These are phyloP conservation scores for Cajanus cajan DNA, from an alignment of 306 rosid species.

Conservation along the genomic window DNA sequence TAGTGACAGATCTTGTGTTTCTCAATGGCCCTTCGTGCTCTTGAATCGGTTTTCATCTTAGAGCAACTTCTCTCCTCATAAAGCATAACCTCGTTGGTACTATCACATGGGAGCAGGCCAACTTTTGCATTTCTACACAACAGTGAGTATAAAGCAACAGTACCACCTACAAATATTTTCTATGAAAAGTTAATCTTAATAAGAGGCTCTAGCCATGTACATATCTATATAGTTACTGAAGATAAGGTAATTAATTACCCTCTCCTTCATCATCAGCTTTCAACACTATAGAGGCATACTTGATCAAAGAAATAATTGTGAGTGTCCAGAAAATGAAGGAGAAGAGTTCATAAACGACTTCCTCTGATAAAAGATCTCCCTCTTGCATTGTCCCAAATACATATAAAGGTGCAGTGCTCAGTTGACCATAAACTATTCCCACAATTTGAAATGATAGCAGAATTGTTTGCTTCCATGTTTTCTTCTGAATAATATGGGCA, in stretches of 20 bases:
- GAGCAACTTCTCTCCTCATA: conserved; percentile 38
- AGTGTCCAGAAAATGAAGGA: conserved; percentile 83
- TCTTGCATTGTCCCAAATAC: conserved; percentile 59
- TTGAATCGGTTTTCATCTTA: conserved; percentile 52
- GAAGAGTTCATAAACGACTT: conserved; percentile 57
- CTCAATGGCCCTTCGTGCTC: conserved; percentile 65
- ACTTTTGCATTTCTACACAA: conserved; percentile 85
- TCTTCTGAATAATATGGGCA: conserved; percentile 40
- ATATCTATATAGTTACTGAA: not conserved
- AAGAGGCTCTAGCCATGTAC: not conserved
- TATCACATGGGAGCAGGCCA: conserved; percentile 70
- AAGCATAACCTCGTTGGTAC: conserved; percentile 42
- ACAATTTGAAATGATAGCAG: conserved; percentile 75
- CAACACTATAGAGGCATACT: conserved; percentile 66
- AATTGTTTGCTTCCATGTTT: conserved; percentile 62
- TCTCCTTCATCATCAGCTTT: conserved; percentile 73
- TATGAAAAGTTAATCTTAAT: conserved; percentile 19
- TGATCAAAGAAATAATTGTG: conserved; percentile 56
- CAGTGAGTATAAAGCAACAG: conserved; percentile 74
- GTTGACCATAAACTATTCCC: conserved; percentile 80
- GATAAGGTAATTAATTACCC: conserved; percentile 37
- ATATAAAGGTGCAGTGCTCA: conserved; percentile 76
- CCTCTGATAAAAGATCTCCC: conserved; percentile 38
- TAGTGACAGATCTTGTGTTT: conserved; percentile 60
- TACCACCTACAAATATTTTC: conserved; percentile 56